A percentile compares a stretch with the other conserved stretches of the same genome.
Evolutionary conservation across 805 yeast genomes (phyloP).

Genomic region (Alloascoidea africana): DNA sequence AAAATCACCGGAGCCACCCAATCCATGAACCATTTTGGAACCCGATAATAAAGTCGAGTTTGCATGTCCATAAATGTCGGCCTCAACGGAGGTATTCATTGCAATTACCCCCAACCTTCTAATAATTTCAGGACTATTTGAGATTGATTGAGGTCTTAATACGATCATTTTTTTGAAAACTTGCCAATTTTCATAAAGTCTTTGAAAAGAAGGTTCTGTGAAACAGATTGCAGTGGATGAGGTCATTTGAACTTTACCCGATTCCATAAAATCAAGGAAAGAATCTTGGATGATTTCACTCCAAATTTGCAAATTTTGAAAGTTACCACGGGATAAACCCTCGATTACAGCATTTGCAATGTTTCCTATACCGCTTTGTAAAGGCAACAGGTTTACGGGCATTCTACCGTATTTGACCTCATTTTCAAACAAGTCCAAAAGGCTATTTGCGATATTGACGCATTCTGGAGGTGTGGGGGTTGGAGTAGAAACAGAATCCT

Average conservation of each 20-base stretch:
- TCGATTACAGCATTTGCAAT: constrained; percentile 81
- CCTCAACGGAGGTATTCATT: constrained; percentile 84
- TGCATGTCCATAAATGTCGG: constrained; percentile 81
- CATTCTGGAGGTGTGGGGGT: constrained; percentile 18
- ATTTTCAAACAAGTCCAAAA: constrained; percentile 21
- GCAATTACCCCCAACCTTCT: constrained; percentile 82
- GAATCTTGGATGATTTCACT: constrained; percentile 83
- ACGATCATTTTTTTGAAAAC: constrained; percentile 51
- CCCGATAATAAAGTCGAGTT: constrained; percentile 82
- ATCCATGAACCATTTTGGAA: constrained; percentile 73
- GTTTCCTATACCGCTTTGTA: constrained; percentile 82
- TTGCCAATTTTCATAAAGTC: constrained; percentile 68
- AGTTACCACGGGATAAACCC: constrained; percentile 60
- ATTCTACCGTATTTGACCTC: constrained; percentile 65
- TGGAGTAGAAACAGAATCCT: constrained; percentile 41
- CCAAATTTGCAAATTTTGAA: constrained; percentile 71
- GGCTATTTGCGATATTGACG: background rate
- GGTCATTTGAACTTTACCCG: constrained; percentile 68
- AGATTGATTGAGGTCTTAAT: constrained; percentile 72
- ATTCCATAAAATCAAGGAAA: constrained; percentile 66
- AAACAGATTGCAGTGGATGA: constrained; percentile 79
- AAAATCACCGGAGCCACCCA: constrained; percentile 82
- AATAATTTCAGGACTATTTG: constrained; percentile 73
- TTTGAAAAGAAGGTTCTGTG: constrained; percentile 60
- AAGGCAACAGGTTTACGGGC: constrained; percentile 68